Evolutionary conservation across 1,139 yeast species (phyloP), one percentile per base, ranked within the genome.

Genomic region (Kodamaea sp.): DNA sequence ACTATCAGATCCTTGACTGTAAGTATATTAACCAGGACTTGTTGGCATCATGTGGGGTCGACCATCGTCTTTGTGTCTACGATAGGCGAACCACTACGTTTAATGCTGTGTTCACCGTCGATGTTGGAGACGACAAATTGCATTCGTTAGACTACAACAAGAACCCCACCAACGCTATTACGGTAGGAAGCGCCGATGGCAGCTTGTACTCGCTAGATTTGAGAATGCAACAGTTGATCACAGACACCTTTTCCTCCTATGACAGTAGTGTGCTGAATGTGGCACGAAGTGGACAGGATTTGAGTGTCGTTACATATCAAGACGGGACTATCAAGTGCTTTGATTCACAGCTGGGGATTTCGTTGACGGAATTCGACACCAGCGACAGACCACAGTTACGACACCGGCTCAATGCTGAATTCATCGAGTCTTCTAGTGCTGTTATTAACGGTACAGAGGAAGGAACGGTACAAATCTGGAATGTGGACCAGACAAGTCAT

Each of bases 181-280:
- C 43, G 16, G 48, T 53, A 5, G 61, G 58, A 11, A 59, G 66
- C 23, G 57, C 64, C 24, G 60, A 63, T 32, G 65, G 68, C 2
- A 33, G 34, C 12, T 31, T 63, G 14, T 51, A 51, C 41, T 34
- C 51, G 1, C 43, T 63, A 14, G 70, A 66, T 34, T 38, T 66
- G 11, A 51, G 66, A 18, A 45, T 44, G 19, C 55, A 49, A 13
- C 34, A 37, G 15, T 23, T 53, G 15, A 29, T 39, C 7, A 42
- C 49, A 7, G 53, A 51, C 24, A 7, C 29, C 12, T 50, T 55
- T 22, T 38, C 38, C n/a, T 30, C 37, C 21, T n/a, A n/a, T n/a
- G n/a, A n/a, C n/a, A n/a, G n/a, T n/a, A 32, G 36, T 12, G 28
- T 34, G 9, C 23, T 26, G 26, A 31, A 26, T 28, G 42, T 37